Evolutionary conservation across 148 eudicot genomes (phyloP).

Genomic region (Silene conica): DNA sequence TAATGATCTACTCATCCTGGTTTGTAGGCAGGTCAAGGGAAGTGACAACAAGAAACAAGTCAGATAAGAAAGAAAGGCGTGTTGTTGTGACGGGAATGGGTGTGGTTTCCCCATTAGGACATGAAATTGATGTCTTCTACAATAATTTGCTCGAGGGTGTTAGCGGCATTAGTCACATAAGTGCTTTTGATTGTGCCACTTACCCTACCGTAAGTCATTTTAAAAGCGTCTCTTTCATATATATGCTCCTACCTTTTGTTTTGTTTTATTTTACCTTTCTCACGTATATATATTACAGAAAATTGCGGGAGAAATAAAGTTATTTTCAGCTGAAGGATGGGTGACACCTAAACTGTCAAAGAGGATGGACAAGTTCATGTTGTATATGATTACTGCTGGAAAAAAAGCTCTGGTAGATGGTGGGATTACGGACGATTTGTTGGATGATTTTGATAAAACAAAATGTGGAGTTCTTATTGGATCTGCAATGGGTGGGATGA

Average conservation of each 20-base stretch:
- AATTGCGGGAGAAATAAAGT: slow-evolving; percentile 96
- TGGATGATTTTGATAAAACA: slow-evolving; percentile 69
- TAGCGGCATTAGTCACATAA: slow-evolving; percentile 84
- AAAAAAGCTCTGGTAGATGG: slow-evolving; percentile 92
- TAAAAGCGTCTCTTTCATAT: neutral
- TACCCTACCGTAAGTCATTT: slow-evolving; percentile 63
- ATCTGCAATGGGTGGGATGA: slow-evolving; percentile 98
- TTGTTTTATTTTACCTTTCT: no score
- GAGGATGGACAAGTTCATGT: slow-evolving; percentile 95
- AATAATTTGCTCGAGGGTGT: slow-evolving; percentile 89
- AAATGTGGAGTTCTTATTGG: slow-evolving; percentile 93
- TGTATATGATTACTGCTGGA: slow-evolving; percentile 91
- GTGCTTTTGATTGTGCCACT: slow-evolving; percentile 72
- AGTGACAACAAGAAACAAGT: slow-evolving; percentile 45
- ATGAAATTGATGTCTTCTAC: slow-evolving; percentile 71
- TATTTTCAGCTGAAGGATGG: slow-evolving; percentile 82
- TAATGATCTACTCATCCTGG: slow-evolving; percentile 15
- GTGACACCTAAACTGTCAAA: slow-evolving; percentile 82
- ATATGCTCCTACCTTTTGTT: neutral
- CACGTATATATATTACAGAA: slow-evolving; percentile 37
- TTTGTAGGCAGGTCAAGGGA: slow-evolving; percentile 58
- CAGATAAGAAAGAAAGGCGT: slow-evolving; percentile 52
- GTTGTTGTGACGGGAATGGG: slow-evolving; percentile 98
- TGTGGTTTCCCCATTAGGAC: slow-evolving; percentile 77
- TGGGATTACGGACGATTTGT: slow-evolving; percentile 72